These are phyloP conservation scores for Sanghuangporus baumii DNA, from an alignment of 1,284 basidiomycete species.

Conservation along the genomic window DNA sequence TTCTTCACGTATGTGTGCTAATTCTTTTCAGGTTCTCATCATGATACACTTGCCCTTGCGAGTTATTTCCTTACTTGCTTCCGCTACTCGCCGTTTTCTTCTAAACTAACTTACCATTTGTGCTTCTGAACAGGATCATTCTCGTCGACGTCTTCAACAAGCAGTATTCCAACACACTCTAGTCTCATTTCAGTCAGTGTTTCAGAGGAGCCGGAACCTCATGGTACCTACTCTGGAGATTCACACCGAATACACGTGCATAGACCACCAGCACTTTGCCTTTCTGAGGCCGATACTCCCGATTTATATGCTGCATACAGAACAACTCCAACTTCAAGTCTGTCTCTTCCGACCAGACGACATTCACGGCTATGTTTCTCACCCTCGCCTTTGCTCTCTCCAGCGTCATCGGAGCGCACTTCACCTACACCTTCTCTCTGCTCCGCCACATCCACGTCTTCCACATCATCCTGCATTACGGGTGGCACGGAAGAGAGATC, in stretches of 20 bases:
- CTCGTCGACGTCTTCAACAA: not conserved
- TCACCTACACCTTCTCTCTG: not conserved
- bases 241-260: not conserved
- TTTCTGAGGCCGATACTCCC: not conserved
- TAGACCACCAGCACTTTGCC: too few species aligned
- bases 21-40: not conserved
- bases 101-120: not conserved
- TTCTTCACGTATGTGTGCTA: not conserved
- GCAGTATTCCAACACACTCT: not conserved
- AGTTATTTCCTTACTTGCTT: not conserved
- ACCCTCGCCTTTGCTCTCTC: not conserved
- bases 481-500: not conserved
- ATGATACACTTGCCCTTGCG: not conserved
- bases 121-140: not conserved
- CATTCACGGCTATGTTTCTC: not conserved
- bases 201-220: not conserved
- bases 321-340: not conserved
- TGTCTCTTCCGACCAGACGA: not conserved
- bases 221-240: not conserved
- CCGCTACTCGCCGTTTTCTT: not conserved
- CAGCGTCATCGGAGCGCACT: not conserved
- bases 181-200: not conserved
- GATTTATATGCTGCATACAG: not conserved
- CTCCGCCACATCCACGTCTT: not conserved
- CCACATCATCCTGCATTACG: not conserved